A percentile compares a stretch with the other conserved stretches of the same genome.
Conservation (phyloP, 352 stramenopile species). For the Globisporangium spinosum region DNA sequence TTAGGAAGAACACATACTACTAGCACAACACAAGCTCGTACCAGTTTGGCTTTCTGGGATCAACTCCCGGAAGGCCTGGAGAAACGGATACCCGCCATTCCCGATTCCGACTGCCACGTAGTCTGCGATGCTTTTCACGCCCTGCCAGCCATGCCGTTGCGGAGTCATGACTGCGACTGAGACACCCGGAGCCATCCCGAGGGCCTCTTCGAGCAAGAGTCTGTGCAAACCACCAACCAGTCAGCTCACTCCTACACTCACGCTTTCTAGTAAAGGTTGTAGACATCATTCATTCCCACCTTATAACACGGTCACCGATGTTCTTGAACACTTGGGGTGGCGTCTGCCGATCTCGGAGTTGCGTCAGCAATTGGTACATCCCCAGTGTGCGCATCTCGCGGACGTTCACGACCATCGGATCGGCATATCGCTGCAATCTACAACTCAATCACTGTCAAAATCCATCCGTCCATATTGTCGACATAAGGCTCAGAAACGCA, state of each 20-base stretch:
- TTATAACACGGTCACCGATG: conserved; percentile 9
- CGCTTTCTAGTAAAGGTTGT: not conserved
- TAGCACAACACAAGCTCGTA: not conserved
- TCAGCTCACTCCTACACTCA: not conserved
- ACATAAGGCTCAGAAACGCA: not conserved
- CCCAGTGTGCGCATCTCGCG: not conserved
- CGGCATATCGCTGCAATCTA: not conserved
- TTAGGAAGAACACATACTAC: not conserved
- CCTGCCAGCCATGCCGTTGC: not conserved
- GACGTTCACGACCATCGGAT: conserved; percentile 1
- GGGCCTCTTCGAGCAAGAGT: conserved; percentile 14
- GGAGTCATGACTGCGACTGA: conserved; percentile 7
- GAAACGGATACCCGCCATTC: conserved; percentile 16
- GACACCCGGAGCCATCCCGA: conserved; percentile 3
- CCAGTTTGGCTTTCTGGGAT: conserved; percentile 2
- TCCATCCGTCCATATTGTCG: not conserved
- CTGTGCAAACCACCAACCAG: not conserved
- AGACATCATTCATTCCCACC: not conserved
- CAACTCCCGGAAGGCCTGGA: conserved; percentile 4
- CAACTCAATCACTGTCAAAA: not conserved
- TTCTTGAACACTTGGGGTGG: conserved; percentile 8
- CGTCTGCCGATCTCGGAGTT: conserved; percentile 12
- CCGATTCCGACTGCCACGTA: conserved; percentile 14
- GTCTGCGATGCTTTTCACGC: not conserved
- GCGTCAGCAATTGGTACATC: conserved; percentile 12